phyloP scores from a whole-genome alignment of 1,139 yeast species.

The Protomyces inouyei region DNA sequence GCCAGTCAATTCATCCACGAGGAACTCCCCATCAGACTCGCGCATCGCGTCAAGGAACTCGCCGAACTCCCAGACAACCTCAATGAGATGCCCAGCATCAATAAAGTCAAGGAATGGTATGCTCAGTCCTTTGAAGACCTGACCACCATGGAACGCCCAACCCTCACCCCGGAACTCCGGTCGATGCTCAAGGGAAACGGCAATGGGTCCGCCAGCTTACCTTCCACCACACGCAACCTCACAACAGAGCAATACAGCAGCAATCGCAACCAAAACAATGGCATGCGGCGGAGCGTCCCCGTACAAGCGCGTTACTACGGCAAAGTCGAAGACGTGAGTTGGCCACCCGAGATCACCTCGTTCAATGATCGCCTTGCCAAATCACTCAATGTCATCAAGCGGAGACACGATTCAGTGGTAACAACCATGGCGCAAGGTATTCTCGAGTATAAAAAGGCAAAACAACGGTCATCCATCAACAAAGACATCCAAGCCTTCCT shows the following conservation, averaged over 20 bases:
- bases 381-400: slow-evolving; percentile 64
- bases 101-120: slow-evolving; percentile 80
- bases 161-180: slow-evolving; percentile 36
- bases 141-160: slow-evolving; percentile 45
- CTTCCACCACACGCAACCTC: slow-evolving; percentile 23
- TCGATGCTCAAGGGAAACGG: slow-evolving; percentile 32
- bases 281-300: slow-evolving; percentile 25
- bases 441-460: slow-evolving; percentile 66
- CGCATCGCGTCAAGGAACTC: slow-evolving; percentile 78
- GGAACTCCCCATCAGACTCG: slow-evolving; percentile 80
- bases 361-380: slow-evolving; percentile 66
- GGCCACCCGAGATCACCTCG: slow-evolving; percentile 73
- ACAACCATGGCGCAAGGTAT: slow-evolving; percentile 92
- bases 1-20: slow-evolving; percentile 55
- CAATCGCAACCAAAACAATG: slow-evolving; percentile 20
- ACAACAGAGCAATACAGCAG: slow-evolving; percentile 1
- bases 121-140: slow-evolving; percentile 85
- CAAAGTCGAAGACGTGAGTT: slow-evolving; percentile 51
- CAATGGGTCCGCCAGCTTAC: slow-evolving; percentile 28
- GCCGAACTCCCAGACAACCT: slow-evolving; percentile 76
- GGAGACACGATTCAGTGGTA: slow-evolving; percentile 87
- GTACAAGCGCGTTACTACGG: slow-evolving; percentile 53
- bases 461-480: slow-evolving; percentile 39
- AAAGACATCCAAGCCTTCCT: slow-evolving; percentile 69
- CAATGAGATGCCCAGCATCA: slow-evolving; percentile 66